Conservation (phyloP, 441 rosid genomes). For the Raphanus hybrid region DNA sequence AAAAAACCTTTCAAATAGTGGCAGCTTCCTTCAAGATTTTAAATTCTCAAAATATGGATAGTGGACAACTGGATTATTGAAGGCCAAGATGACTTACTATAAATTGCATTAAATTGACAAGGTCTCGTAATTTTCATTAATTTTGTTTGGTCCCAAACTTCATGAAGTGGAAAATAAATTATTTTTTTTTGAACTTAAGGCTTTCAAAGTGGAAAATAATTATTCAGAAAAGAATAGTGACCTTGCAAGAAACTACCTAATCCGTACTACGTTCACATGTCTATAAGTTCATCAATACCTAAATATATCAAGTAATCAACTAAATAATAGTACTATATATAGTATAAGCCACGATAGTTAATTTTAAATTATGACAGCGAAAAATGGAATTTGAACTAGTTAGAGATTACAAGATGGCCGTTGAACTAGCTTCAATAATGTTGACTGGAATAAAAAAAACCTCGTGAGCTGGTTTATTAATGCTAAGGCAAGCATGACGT, state of each 20-base stretch:
- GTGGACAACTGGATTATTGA: slow-evolving; percentile 12
- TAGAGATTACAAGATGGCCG: neutral
- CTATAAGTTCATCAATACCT: slow-evolving; percentile 1
- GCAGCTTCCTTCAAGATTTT: neutral
- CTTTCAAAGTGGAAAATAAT: neutral
- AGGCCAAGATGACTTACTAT: slow-evolving; percentile 2
- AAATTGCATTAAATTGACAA: neutral
- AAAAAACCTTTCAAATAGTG: neutral
- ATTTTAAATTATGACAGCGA: neutral
- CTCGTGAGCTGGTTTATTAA: slow-evolving; percentile 1
- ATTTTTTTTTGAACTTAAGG: too few species aligned
- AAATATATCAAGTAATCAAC: neutral
- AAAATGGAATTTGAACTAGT: neutral
- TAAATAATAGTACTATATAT: neutral
- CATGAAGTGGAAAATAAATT: neutral
- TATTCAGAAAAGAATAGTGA: slow-evolving; percentile 18
- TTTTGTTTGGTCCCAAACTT: neutral
- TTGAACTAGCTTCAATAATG: slow-evolving; percentile 11
- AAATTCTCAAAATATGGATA: neutral
- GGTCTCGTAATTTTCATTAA: neutral
- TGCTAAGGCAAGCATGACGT: slow-evolving; percentile 32
- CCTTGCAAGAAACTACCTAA: slow-evolving; percentile 32
- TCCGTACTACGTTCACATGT: slow-evolving; percentile 28
- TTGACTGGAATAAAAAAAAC: slow-evolving; percentile 16
- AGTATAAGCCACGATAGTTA: neutral